Conservation (phyloP, 352 stramenopile genomes). For the Phytophthora pisi region DNA sequence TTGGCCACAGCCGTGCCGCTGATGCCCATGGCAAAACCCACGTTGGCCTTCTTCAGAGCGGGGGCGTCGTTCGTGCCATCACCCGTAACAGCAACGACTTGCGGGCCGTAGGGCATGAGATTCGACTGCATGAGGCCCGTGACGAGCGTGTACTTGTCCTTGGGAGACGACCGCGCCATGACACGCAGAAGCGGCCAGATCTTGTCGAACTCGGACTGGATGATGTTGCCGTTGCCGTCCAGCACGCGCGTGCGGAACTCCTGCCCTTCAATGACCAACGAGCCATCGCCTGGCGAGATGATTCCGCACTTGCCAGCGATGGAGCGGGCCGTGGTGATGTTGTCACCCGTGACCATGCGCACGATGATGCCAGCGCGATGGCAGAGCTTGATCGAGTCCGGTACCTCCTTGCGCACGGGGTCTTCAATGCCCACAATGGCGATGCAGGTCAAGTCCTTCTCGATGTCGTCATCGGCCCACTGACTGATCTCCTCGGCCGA, state of each 20-base stretch:
- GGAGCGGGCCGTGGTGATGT: conserved; percentile 92
- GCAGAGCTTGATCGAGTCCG: conserved; percentile 92
- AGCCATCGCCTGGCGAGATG: conserved; percentile 52
- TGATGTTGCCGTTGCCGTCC: conserved; percentile 70
- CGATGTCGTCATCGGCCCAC: conserved; percentile 79
- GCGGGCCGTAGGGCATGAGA: conserved; percentile 70
- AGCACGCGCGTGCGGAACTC: conserved; percentile 75
- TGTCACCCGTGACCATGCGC: conserved; percentile 99
- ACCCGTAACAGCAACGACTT: conserved; percentile 96
- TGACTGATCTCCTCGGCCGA: conserved; percentile 67
- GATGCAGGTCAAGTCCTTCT: conserved; percentile 89
- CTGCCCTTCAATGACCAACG: conserved; percentile 70
- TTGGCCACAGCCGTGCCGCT: conserved; percentile 95
- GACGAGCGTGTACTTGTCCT: conserved; percentile 98
- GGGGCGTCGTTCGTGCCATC: conserved; percentile 98
- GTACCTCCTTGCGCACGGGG: conserved; percentile 93
- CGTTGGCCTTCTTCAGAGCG: conserved; percentile 96
- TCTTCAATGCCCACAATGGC: conserved; percentile 94
- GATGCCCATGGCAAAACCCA: conserved; percentile 97
- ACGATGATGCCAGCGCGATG: conserved; percentile 96
- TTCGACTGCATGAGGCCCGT: conserved; percentile 91
- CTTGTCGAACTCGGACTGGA: conserved; percentile 91
- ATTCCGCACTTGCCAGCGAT: conserved; percentile 84
- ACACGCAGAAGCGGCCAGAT: conserved; percentile 92
- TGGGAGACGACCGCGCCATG: conserved; percentile 92